Conservation (phyloP, 495 filamentous ascomycete species). For the Cercophora scortea region DNA sequence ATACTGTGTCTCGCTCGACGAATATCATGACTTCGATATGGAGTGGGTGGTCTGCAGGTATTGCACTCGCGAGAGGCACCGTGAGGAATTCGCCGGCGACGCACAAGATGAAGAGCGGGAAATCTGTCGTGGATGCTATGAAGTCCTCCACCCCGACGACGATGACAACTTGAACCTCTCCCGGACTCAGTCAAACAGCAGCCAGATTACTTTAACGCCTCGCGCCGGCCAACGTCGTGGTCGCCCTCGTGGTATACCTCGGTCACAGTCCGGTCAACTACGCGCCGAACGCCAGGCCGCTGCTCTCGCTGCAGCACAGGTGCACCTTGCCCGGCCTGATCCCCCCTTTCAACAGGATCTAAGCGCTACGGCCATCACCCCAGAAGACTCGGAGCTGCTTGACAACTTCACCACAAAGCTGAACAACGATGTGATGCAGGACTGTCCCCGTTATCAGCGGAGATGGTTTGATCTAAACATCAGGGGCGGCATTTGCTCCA, state of each 20-base stretch:
- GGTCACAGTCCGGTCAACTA: background rate
- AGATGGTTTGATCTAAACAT: background rate
- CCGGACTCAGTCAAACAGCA: background rate
- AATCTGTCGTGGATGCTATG: background rate
- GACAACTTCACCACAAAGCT: background rate
- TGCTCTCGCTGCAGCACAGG: background rate
- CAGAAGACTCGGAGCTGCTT: background rate
- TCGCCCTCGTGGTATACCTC: background rate
- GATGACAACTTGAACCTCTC: background rate
- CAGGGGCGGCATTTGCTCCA: background rate
- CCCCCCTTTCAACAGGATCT: background rate
- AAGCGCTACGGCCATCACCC: background rate
- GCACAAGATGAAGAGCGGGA: background rate
- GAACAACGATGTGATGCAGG: background rate
- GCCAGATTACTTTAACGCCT: background rate
- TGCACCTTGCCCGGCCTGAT: background rate
- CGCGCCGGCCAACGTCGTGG: background rate
- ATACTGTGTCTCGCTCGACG: too few relatives aligned
- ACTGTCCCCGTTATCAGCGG: background rate
- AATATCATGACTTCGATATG: too few relatives aligned
- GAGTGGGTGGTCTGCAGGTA: too few relatives aligned
- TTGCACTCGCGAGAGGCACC: too few relatives aligned
- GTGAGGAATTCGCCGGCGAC: too few relatives aligned
- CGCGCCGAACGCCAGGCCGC: background rate
- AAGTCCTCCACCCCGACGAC: background rate